These are phyloP conservation scores for Euphorbia tirucalli DNA, from an alignment of 345 rosid genomes.

Conservation along the genomic window DNA sequence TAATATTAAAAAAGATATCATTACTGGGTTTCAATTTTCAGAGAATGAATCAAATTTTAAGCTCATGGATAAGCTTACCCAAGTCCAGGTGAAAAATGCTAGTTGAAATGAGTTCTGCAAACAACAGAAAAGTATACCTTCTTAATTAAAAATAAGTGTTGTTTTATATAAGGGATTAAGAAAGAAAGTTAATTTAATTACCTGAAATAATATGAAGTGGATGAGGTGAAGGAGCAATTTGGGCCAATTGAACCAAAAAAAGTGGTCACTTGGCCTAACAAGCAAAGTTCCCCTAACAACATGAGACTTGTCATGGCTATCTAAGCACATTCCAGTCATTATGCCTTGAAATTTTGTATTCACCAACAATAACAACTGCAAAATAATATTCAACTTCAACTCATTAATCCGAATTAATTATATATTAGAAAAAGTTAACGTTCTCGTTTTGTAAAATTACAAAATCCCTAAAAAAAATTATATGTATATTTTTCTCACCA, in stretches of 20 bases:
- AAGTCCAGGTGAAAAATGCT: constrained; percentile 89
- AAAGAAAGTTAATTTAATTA: constrained; percentile 5
- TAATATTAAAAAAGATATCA: not conserved
- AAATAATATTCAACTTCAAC: not conserved
- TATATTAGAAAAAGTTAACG: too few relatives aligned
- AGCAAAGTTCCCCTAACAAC: constrained; percentile 56
- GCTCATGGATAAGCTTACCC: constrained; percentile 34
- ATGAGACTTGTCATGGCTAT: constrained; percentile 43
- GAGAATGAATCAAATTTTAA: not conserved
- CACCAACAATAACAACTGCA: constrained; percentile 52
- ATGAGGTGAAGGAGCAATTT: constrained; percentile 50
- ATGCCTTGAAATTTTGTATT: constrained; percentile 58
- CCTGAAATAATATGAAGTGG: constrained; percentile 63
- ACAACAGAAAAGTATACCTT: not conserved
- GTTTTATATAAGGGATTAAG: too few relatives aligned
- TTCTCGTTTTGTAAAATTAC: too few relatives aligned
- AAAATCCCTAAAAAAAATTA: not conserved
- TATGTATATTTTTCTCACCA: constrained; percentile 41
- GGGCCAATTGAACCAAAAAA: constrained; percentile 60
- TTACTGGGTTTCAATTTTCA: not conserved
- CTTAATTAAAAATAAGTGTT: too few relatives aligned
- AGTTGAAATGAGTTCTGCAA: constrained; percentile 84
- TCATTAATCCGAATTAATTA: too few relatives aligned
- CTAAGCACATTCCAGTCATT: constrained; percentile 56
- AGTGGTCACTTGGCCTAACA: constrained; percentile 58